Conservation (phyloP, 1,284 basidiomycete genomes). For the Porogramme epimiltina region DNA sequence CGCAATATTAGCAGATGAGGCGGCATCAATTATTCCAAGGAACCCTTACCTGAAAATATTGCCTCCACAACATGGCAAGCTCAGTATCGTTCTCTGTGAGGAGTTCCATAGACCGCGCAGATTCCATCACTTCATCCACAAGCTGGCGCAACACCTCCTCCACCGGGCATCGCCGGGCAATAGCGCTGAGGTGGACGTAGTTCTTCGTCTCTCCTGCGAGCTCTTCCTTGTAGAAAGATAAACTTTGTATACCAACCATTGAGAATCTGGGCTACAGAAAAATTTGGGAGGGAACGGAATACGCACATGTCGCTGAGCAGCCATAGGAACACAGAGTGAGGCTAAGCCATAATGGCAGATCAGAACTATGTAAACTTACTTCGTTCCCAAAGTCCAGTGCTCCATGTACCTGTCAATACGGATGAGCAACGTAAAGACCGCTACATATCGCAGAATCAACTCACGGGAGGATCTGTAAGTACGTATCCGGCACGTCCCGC, state of each 20-base stretch:
- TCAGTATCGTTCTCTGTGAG: constrained; percentile 5
- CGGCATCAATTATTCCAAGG: neutral
- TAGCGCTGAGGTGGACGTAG: constrained; percentile 12
- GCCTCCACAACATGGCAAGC: constrained; percentile 6
- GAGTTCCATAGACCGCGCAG: neutral
- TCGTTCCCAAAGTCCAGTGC: constrained; percentile 17
- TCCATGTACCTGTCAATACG: constrained; percentile 14
- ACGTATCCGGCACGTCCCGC: constrained; percentile 12
- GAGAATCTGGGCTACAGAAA: no score
- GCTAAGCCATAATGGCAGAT: neutral
- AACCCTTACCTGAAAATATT: constrained; percentile 13
- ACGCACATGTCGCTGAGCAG: constrained; percentile 10
- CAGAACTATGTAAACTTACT: constrained; percentile 10
- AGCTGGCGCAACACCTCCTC: constrained; percentile 3
- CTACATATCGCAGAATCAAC: constrained; percentile 4
- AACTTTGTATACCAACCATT: neutral
- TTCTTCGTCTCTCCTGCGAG: constrained; percentile 9
- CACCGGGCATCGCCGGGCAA: constrained; percentile 4
- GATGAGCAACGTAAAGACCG: neutral
- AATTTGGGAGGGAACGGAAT: neutral
- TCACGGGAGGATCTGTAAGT: constrained; percentile 20
- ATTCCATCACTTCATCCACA: constrained; percentile 8
- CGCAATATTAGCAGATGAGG: neutral
- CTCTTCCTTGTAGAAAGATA: constrained; percentile 20
- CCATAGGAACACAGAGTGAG: no score